Conservation (phyloP, 2,329 filamentous ascomycete genomes). For the Emmonsiellopsis sp. region DNA sequence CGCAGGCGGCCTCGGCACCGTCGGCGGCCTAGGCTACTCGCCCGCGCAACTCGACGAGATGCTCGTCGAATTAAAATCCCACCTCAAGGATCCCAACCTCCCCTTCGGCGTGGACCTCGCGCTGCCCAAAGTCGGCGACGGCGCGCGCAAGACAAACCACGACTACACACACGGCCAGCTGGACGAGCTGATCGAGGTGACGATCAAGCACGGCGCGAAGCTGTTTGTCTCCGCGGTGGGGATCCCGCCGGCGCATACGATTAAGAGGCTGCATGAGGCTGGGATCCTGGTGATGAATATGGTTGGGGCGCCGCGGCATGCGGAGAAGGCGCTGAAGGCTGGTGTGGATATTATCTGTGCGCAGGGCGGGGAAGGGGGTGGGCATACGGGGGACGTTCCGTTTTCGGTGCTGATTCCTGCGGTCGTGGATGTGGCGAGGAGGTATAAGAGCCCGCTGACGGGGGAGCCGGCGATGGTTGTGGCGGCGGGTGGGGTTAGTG, state of each 20-base stretch:
- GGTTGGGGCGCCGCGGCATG: slow-evolving; percentile 88
- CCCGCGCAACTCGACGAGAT: slow-evolving; percentile 67
- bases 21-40: slow-evolving; percentile 58
- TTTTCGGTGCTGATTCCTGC: slow-evolving; percentile 79
- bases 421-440: slow-evolving; percentile 71
- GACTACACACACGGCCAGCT: slow-evolving; percentile 89
- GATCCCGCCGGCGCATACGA: slow-evolving; percentile 64
- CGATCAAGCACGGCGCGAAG: slow-evolving; percentile 70
- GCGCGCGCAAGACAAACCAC: slow-evolving; percentile 82
- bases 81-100: slow-evolving; percentile 55
- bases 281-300: slow-evolving; percentile 92
- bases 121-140: slow-evolving; percentile 76
- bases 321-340: slow-evolving; percentile 72
- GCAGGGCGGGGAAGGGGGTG: slow-evolving; percentile 87
- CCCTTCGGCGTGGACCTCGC: slow-evolving; percentile 90
- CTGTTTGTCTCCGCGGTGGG: slow-evolving; percentile 85
- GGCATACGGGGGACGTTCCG: slow-evolving; percentile 81
- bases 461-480: slow-evolving; percentile 69
- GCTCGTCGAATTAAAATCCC: slow-evolving; percentile 74
- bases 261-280: slow-evolving; percentile 66
- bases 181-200: slow-evolving; percentile 78
- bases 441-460: slow-evolving; percentile 61
- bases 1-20: slow-evolving; percentile 65
- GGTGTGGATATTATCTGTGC: slow-evolving; percentile 88
- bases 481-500: slow-evolving; percentile 78